Percentiles rank a stretch among this genome's conserved stretches.
Evolutionary conservation across 768 basidiomycete genomes (phyloP).

Genomic region (Tylopilus rubrobrunneus): DNA sequence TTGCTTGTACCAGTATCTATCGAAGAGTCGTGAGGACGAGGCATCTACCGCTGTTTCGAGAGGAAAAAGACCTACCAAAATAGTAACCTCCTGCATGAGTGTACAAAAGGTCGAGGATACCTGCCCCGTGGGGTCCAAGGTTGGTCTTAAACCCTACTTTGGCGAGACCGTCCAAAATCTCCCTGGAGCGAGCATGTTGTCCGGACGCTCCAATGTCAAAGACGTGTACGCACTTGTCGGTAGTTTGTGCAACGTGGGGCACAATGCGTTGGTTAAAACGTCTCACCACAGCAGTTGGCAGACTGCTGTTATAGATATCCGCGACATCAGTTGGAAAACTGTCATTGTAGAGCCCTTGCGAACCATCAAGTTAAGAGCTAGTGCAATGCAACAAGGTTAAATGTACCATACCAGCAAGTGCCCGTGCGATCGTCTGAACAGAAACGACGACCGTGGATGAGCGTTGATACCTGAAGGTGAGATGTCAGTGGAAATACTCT

Average conservation of each 20-base stretch:
- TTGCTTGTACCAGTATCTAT: constrained; percentile 39
- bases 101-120: constrained; percentile 28
- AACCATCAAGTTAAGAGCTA: background rate
- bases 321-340: constrained; percentile 18
- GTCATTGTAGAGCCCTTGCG: background rate
- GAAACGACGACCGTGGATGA: background rate
- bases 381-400: background rate
- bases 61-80: constrained; percentile 27
- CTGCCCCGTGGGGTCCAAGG: constrained; percentile 32
- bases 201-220: background rate
- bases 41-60: background rate
- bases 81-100: constrained; percentile 27
- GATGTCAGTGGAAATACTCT: background rate
- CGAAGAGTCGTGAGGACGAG: background rate
- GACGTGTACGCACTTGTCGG: constrained; percentile 21
- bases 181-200: constrained; percentile 20
- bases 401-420: background rate
- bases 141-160: constrained; percentile 37
- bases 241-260: constrained; percentile 18
- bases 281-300: constrained; percentile 15
- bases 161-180: constrained; percentile 34
- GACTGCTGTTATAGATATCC: constrained; percentile 13
- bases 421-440: background rate
- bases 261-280: constrained; percentile 19
- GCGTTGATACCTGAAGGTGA: background rate